Evolutionary conservation across 2,329 filamentous ascomycete genomes (phyloP).

Genomic region (Cladophialophora yegresii): DNA sequence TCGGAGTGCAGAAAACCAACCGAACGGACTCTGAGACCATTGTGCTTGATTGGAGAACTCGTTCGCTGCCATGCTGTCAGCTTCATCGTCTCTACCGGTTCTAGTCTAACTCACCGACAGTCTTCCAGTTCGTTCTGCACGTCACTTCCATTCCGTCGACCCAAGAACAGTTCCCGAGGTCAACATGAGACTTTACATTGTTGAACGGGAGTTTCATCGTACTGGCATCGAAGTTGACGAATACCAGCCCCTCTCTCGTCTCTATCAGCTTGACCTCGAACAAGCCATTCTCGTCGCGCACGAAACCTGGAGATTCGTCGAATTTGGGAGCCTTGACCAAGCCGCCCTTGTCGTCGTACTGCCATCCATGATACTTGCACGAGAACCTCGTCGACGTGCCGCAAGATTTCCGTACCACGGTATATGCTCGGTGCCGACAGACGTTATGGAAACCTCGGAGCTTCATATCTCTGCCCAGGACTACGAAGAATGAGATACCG

Average conservation of each 20-base stretch:
- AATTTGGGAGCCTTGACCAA: constrained; percentile 64
- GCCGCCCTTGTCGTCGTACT: constrained; percentile 59
- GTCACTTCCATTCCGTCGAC: constrained; percentile 25
- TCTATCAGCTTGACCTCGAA: constrained; percentile 41
- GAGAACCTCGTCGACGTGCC: constrained; percentile 54
- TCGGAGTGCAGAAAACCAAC: constrained; percentile 24
- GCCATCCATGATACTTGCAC: constrained; percentile 66
- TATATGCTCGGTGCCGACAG: constrained; percentile 63
- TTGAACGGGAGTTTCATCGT: constrained; percentile 33
- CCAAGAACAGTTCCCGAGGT: constrained; percentile 26
- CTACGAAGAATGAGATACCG: constrained; percentile 59
- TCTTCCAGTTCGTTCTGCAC: constrained; percentile 30
- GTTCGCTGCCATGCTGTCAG: constrained; percentile 20
- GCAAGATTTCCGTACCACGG: constrained; percentile 55
- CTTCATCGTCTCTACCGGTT: neutral
- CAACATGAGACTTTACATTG: constrained; percentile 32
- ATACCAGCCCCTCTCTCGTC: constrained; percentile 31
- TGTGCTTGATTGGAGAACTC: constrained; percentile 31
- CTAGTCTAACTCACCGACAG: constrained; percentile 27
- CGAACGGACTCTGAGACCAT: constrained; percentile 25
- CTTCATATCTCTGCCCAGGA: constrained; percentile 53
- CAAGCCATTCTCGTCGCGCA: constrained; percentile 58
- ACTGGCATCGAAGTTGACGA: constrained; percentile 34
- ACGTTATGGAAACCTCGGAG: constrained; percentile 65
- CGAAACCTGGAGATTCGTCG: constrained; percentile 58